These are phyloP conservation scores for Botrytis porri DNA, from an alignment of 2,329 filamentous ascomycete genomes.

Conservation along the genomic window DNA sequence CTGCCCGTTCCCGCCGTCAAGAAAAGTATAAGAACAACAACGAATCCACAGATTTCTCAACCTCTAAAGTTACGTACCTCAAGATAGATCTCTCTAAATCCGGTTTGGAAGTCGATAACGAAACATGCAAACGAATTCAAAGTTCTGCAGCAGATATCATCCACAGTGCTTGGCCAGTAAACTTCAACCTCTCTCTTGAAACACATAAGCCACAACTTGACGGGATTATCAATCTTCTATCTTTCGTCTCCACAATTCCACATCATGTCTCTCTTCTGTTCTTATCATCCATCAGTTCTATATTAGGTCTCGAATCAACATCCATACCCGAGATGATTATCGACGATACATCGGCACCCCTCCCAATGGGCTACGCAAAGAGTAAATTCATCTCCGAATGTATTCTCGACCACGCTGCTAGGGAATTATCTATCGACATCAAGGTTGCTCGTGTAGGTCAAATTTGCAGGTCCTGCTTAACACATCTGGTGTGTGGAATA, in stretches of 20 bases:
- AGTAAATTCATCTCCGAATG: slow-evolving; percentile 36
- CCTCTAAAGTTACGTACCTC: slow-evolving; percentile 45
- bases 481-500: neutral
- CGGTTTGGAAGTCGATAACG: slow-evolving; percentile 46
- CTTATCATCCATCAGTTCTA: slow-evolving; percentile 33
- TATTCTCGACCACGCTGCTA: slow-evolving; percentile 43
- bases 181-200: slow-evolving; percentile 38
- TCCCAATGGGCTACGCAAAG: slow-evolving; percentile 32
- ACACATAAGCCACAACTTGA: slow-evolving; percentile 40
- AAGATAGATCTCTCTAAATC: slow-evolving; percentile 46
- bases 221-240: slow-evolving; percentile 41
- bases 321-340: slow-evolving; percentile 4
- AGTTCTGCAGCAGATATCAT: slow-evolving; percentile 28
- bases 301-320: slow-evolving; percentile 25
- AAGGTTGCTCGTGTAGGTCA: slow-evolving; percentile 48
- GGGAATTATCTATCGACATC: slow-evolving; percentile 38
- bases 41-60: neutral
- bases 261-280: slow-evolving; percentile 30
- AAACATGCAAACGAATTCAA: slow-evolving; percentile 18
- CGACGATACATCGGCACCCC: slow-evolving; percentile 16
- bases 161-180: slow-evolving; percentile 41
- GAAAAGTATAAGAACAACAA: slow-evolving; percentile 22
- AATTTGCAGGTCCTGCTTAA: slow-evolving; percentile 43
- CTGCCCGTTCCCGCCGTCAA: slow-evolving; percentile 15
- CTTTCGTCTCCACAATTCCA: slow-evolving; percentile 19